Conservation (phyloP, 2,329 filamentous ascomycete species). For the Diaporthe humulicola region DNA sequence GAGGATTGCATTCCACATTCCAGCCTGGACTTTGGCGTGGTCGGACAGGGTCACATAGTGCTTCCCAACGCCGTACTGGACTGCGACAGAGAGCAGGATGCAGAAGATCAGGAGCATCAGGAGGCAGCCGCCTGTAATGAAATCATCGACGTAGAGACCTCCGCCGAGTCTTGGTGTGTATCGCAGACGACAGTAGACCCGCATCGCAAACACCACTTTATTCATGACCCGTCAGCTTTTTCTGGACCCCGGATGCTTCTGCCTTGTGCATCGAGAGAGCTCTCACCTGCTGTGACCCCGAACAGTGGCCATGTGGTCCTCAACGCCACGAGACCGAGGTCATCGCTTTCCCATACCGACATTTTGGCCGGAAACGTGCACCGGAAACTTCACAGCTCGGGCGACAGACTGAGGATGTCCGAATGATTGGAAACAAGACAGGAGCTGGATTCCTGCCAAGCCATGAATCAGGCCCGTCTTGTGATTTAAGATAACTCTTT, state of each 20-base stretch:
- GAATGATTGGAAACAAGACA: neutral
- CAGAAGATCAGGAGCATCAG: slow-evolving; percentile 47
- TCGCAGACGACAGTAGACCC: slow-evolving; percentile 45
- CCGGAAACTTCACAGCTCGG: neutral
- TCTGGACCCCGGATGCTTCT: neutral
- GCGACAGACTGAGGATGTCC: neutral
- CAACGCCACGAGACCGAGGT: slow-evolving; percentile 28
- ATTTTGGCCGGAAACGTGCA: slow-evolving; percentile 9
- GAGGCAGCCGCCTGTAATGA: slow-evolving; percentile 48
- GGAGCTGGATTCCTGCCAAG: neutral
- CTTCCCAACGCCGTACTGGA: slow-evolving; percentile 46
- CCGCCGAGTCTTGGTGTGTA: slow-evolving; percentile 39
- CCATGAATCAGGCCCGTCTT: slow-evolving; percentile 1
- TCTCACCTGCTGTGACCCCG: slow-evolving; percentile 42
- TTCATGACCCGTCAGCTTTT: slow-evolving; percentile 3
- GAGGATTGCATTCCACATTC: slow-evolving; percentile 50
- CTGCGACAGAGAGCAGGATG: slow-evolving; percentile 47
- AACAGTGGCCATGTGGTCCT: slow-evolving; percentile 43
- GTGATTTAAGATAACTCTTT: slow-evolving; percentile 3
- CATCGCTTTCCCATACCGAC: slow-evolving; percentile 35
- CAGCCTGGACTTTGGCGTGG: slow-evolving; percentile 38
- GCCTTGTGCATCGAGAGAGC: slow-evolving; percentile 20
- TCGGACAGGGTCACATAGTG: slow-evolving; percentile 43
- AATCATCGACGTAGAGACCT: slow-evolving; percentile 49
- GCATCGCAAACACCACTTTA: slow-evolving; percentile 46